Evolutionary conservation across 495 filamentous ascomycete species (phyloP), one percentile per base, ranked within the genome.

Genomic region (Annulohypoxylon bovei): DNA sequence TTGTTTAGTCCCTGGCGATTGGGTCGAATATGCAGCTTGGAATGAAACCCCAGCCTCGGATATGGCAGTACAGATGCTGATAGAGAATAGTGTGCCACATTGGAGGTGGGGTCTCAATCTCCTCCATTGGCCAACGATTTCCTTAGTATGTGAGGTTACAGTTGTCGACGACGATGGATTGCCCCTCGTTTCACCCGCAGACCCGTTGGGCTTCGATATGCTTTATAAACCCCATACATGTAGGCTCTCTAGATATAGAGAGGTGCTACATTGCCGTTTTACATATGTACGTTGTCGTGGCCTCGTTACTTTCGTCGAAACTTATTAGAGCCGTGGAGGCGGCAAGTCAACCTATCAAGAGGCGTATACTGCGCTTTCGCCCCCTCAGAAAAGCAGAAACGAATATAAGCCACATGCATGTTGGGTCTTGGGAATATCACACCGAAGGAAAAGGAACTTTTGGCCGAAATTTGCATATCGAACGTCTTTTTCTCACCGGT

Each of bases 1-100:
- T 42, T 40, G 6, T 22, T 46, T 23, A 72, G 70, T 61, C 70
- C 70, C 65, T 72, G 65, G 53, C 70, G 65, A 72, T 72, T 72
- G 70, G 70, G 70, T 65, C 61, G 39, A 64, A 12, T 53, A 60
- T 67, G 62, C 62, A 57, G 61, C 32, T 65, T 44, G 46, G 32
- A 50, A 67, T 68, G 64, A 32, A 64, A 72, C 64, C 60, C 60
- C 47, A 68, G 40, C 28, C 30, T 47, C 54, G 64, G 47, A 72
- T 61, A 68, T 67, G 68, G 68, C 57, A 71, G 63, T 67, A 54
- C 58, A 67, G 33, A 58, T 60, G 46, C 65, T 68, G 65, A 68
- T 72, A 68, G 61, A 49, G 55, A 62, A 68, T 59, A 67, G 70
- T 46, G 65, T 58, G 60, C 55, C 64, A 60, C 64, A 57, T 60